A percentile compares a stretch with the other conserved stretches of the same genome.
Conservation (phyloP, 352 stramenopile genomes). For the Nothophytophthora sp. region DNA sequence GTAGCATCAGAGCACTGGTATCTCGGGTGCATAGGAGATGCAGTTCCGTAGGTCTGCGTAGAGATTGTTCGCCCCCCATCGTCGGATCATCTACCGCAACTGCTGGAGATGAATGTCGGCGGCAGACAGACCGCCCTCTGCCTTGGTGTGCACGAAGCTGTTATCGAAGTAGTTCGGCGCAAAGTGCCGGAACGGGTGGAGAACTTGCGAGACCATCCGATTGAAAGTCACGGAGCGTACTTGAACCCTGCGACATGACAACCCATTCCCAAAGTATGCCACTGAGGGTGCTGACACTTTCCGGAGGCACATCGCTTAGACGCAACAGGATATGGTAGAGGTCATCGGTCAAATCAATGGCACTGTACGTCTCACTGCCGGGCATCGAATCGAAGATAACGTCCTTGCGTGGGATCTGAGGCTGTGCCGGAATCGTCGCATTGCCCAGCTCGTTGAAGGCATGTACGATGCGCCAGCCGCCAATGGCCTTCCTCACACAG, state of each 20-base stretch:
- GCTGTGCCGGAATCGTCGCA: constrained; percentile 25
- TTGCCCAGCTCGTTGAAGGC: constrained; percentile 36
- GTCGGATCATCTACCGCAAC: constrained; percentile 16
- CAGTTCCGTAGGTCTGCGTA: constrained; percentile 31
- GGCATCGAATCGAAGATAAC: constrained; percentile 25
- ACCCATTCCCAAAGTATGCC: constrained; percentile 31
- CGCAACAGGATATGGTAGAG: constrained; percentile 35
- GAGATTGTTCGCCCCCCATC: constrained; percentile 21
- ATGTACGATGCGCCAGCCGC: constrained; percentile 29
- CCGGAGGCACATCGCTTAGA: constrained; percentile 4
- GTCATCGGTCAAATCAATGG: constrained; percentile 26
- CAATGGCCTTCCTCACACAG: constrained; percentile 27
- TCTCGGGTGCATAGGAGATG: constrained; percentile 22
- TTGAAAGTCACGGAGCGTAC: constrained; percentile 32
- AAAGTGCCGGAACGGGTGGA: constrained; percentile 8
- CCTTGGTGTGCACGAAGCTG: constrained; percentile 27
- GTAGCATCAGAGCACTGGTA: constrained; percentile 29
- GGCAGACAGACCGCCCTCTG: neutral
- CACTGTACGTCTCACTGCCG: constrained; percentile 26
- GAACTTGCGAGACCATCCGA: constrained; percentile 5
- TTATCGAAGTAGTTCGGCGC: constrained; percentile 26
- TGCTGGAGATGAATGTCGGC: constrained; percentile 19
- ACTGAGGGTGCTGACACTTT: constrained; percentile 21
- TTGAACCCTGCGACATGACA: constrained; percentile 25
- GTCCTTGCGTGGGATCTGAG: constrained; percentile 29